Evolutionary conservation across 805 yeast genomes (phyloP), one percentile per base, ranked within the genome.

Genomic region (Saturnispora sekii): DNA sequence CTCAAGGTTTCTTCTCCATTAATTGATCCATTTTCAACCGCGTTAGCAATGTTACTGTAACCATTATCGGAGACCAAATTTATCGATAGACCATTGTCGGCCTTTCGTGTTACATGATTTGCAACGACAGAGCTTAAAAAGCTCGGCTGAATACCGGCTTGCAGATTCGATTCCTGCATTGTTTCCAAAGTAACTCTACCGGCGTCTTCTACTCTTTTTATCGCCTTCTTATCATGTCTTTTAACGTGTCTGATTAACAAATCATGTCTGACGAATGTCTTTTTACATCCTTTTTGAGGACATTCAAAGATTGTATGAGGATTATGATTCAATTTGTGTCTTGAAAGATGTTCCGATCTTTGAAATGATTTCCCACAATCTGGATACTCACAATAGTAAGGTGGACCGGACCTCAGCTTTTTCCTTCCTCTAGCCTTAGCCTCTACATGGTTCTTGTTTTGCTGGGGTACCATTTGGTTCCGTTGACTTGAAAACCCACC

Each of bases 241-340:
- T 64, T 57, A 51, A 61, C 48, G 55, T 77, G 70, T 59, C 83
- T 52, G 6, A 59, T 63, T 26, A 70, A 64, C 38, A 80, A 60
- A 55, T 80, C 87, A 45, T 68, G 70, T 35, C 87, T 61, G 0
- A 80, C 86, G 64, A 80, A 80, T 0, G 80, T 74, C 57, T 76
- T 77, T 1, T 68, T 65, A 56, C 87, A 80, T 3, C 63, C 62
- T 10, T 69, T 63, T n/a, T 46, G 47, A 3, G 51, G 32, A 56
- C 87, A 80, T 21, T 64, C 65, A 54, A 69, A 79, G 10, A 79
- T 76, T 43, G 72, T 73, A 16, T 70, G 66, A 2, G 77, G 76
- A 46, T 70, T 67, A 51, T 80, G 86, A 55, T 80, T 80, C 41
- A 80, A 64, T 53, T 76, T 72, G 55, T 80, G 86, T 41, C 86